Base-by-base conservation (phyloP, 352 stramenopile genomes). In the Pythium scleroteichum region DNA sequence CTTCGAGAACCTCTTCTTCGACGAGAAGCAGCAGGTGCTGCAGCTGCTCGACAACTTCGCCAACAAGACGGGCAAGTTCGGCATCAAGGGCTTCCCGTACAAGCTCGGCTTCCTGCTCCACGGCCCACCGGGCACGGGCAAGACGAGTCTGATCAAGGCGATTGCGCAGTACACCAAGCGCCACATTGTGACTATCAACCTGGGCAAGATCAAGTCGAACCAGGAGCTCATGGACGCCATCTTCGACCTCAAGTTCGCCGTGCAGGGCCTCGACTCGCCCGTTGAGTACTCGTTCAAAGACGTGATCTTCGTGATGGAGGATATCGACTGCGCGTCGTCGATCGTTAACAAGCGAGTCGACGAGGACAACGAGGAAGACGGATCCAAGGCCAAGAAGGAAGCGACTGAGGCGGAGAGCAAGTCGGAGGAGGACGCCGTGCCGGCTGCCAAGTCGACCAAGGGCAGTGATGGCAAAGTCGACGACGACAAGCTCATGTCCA, bases 111-210 rank as follows among this genome's bases (percentile, higher is more conserved):
- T 97, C 2, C 66, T 98, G 33, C 72, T 98, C 3, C 79, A 97
- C 50, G 92, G 90, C 0, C 82, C 85, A 14, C 91, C 89, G 26
- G 51, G 51, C 23, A 59, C 51, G 35, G 51, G 90, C 46, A 98
- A 98, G 74, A 97, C 90, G 2, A 94, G 74, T 49, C 65, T 97
- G 10, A 96, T 95, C 78, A 92, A 94, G 67, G 83, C 86, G 16
- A 62, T 98, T 6, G 87, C 89, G 26, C 79, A 92, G 51, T 53
- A 88, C 60, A 85, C 88, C 3, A 71, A 71, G 33, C 79, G 83
- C 27, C 74, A 90, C 41, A 85, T 92, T 45, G 71, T 90, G 23
- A 76, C 71, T 16, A 83, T 94, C 40, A 76, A 74, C 40, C 71
- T 95, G 0, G 66, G 64, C 38, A 87, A 86, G 50, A 87, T 95